A percentile compares a stretch with the other conserved stretches of the same genome.
These are phyloP conservation scores for Dryas integrifolia DNA, from an alignment of 331 rosid genomes.

Conservation along the genomic window DNA sequence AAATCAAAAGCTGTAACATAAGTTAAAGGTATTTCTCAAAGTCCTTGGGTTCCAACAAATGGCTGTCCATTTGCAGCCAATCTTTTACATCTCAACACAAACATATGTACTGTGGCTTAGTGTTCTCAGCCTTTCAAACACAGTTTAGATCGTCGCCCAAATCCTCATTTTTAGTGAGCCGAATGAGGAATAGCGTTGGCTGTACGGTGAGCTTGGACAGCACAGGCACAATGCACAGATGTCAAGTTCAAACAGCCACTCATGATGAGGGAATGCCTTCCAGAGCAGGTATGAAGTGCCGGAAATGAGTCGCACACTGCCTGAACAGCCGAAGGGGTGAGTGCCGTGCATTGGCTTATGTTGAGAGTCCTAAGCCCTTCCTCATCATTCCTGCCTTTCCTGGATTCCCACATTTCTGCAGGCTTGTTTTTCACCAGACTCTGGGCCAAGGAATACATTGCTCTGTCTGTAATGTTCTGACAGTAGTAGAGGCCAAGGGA, in stretches of 20 bases:
- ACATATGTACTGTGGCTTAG: slow-evolving; percentile 29
- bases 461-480: slow-evolving; percentile 87
- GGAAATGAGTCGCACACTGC: slow-evolving; percentile 92
- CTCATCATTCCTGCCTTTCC: slow-evolving; percentile 57
- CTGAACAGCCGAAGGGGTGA: slow-evolving; percentile 91
- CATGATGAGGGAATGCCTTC: slow-evolving; percentile 84
- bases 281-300: slow-evolving; percentile 87
- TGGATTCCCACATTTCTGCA: slow-evolving; percentile 51
- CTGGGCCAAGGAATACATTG: slow-evolving; percentile 90
- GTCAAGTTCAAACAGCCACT: slow-evolving; percentile 84
- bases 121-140: slow-evolving; percentile 28
- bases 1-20: slow-evolving; percentile 4
- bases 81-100: slow-evolving; percentile 21
- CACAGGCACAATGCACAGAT: slow-evolving; percentile 88
- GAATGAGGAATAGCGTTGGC: slow-evolving; percentile 36
- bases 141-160: slow-evolving; percentile 15
- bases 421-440: slow-evolving; percentile 64
- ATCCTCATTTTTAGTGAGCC: slow-evolving; percentile 49
- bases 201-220: slow-evolving; percentile 64
- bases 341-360: slow-evolving; percentile 96
- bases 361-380: slow-evolving; percentile 73
- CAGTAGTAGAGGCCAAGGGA: slow-evolving; percentile 91
- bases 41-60: slow-evolving; percentile 28
- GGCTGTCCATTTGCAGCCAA: slow-evolving; percentile 11
- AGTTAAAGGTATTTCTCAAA: slow-evolving; percentile 23